phyloP scores from a whole-genome alignment of 192 early-diverging fungal species.

The Gorgonomyces haynaldii region DNA sequence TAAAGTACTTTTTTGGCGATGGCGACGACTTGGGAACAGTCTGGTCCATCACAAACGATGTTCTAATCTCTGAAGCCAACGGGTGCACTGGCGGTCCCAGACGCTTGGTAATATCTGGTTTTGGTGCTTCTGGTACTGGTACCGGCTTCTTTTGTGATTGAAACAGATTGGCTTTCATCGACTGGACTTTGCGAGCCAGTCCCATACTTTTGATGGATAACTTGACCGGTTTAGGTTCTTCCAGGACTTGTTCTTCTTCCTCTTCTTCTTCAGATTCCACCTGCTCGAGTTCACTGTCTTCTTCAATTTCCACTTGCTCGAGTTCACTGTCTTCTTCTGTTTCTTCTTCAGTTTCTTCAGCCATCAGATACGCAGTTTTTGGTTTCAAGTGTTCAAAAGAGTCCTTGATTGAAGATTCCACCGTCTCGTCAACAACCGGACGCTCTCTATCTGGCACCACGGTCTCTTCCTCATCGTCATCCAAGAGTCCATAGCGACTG shows the following conservation, averaged over 20 bases:
- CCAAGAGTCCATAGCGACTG: conserved; percentile 43
- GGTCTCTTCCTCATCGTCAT: conserved; percentile 1
- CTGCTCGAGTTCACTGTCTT: background rate
- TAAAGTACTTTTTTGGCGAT: conserved; percentile 18
- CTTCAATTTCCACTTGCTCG: conserved; percentile 12
- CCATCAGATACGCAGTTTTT: background rate
- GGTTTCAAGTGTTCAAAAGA: conserved; percentile 16
- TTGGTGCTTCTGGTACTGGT: background rate
- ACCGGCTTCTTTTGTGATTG: background rate
- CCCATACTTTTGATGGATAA: conserved; percentile 8
- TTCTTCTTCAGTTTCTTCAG: conserved; percentile 8
- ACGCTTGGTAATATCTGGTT: background rate
- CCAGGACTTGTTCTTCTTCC: conserved; percentile 10
- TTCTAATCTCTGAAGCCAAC: background rate
- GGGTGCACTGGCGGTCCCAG: background rate
- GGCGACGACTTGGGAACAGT: background rate
- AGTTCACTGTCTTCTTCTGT: conserved; percentile 9
- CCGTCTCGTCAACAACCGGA: conserved; percentile 4
- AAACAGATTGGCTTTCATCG: conserved; percentile 20
- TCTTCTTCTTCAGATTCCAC: conserved; percentile 14
- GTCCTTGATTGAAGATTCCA: conserved; percentile 7
- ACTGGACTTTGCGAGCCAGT: conserved; percentile 16
- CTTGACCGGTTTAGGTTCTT: conserved; percentile 8
- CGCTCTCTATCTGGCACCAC: background rate
- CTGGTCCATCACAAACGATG: background rate